Evolutionary conservation across 2,329 filamentous ascomycete species (phyloP).

Genomic region (Aspergillus tanneri): DNA sequence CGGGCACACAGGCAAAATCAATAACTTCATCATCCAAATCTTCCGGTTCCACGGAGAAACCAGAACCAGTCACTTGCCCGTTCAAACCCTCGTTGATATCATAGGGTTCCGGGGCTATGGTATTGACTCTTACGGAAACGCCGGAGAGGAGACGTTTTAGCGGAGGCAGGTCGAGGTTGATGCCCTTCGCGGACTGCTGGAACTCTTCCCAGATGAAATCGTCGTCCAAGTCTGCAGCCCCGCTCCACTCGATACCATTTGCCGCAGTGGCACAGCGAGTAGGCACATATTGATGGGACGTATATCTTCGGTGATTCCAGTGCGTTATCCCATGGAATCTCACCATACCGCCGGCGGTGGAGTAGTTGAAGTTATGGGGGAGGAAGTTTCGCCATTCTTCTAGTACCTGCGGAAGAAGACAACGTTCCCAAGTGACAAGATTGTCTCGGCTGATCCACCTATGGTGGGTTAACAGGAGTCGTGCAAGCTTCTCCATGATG

Average conservation of each 20-base stretch:
- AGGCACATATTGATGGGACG: conserved; percentile 20
- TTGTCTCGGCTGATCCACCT: conserved; percentile 17
- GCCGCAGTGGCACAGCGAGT: conserved; percentile 19
- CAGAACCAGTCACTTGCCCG: too few species aligned
- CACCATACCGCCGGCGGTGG: conserved; percentile 42
- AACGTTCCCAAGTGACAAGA: conserved; percentile 31
- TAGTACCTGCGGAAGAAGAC: conserved; percentile 46
- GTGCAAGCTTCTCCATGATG: conserved; percentile 24
- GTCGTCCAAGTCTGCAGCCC: conserved; percentile 27
- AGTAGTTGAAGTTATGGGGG: conserved; percentile 39
- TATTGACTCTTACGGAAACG: neutral
- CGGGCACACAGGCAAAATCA: too few species aligned
- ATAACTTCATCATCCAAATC: too few species aligned
- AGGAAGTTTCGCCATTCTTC: conserved; percentile 52
- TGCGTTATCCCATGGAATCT: conserved; percentile 32
- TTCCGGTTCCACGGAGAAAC: too few species aligned
- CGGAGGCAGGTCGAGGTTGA: conserved; percentile 9
- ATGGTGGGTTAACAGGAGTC: conserved; percentile 22
- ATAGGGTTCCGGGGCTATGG: neutral
- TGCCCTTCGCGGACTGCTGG: conserved; percentile 7
- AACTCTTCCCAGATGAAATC: conserved; percentile 25
- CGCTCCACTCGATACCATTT: conserved; percentile 9
- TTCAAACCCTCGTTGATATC: too few species aligned
- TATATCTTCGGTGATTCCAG: conserved; percentile 18
- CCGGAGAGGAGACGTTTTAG: conserved; percentile 21